Evolutionary conservation across 2,329 filamentous ascomycete species (phyloP).

Genomic region (Neodidymelliopsis sp.): DNA sequence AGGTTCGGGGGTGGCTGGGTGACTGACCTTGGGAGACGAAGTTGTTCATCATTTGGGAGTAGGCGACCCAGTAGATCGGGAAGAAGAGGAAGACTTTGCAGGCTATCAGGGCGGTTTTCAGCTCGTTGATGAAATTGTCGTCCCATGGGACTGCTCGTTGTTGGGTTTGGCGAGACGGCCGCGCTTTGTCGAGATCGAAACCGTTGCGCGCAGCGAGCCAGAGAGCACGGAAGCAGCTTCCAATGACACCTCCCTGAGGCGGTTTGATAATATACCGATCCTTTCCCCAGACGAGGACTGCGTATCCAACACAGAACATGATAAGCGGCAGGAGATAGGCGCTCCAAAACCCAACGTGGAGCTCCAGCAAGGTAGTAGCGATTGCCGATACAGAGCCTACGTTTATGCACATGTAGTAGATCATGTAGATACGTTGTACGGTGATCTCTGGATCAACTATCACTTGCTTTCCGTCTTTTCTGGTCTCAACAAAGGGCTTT

Average conservation of each 20-base stretch:
- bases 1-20: not conserved
- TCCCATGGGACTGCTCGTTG: constrained; percentile 63
- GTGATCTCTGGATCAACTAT: constrained; percentile 57
- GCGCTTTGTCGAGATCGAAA: constrained; percentile 66
- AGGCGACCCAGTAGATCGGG: constrained; percentile 57
- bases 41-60: constrained; percentile 57
- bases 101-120: constrained; percentile 70
- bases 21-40: constrained; percentile 55
- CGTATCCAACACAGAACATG: constrained; percentile 71
- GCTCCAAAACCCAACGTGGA: constrained; percentile 74
- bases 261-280: constrained; percentile 48
- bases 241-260: constrained; percentile 48
- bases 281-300: constrained; percentile 53
- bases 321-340: constrained; percentile 69
- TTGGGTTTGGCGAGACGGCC: constrained; percentile 63
- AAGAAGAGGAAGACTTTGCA: constrained; percentile 72
- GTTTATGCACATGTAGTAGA: constrained; percentile 78
- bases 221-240: constrained; percentile 63
- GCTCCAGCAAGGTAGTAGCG: constrained; percentile 74
- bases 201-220: constrained; percentile 63
- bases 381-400: constrained; percentile 73
- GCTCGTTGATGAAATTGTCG: constrained; percentile 74
- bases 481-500: constrained; percentile 50
- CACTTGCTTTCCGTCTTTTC: constrained; percentile 50
- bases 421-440: constrained; percentile 60